Evolutionary conservation across 2,329 filamentous ascomycete species (phyloP).

Genomic region (Lachnellula hyalina): DNA sequence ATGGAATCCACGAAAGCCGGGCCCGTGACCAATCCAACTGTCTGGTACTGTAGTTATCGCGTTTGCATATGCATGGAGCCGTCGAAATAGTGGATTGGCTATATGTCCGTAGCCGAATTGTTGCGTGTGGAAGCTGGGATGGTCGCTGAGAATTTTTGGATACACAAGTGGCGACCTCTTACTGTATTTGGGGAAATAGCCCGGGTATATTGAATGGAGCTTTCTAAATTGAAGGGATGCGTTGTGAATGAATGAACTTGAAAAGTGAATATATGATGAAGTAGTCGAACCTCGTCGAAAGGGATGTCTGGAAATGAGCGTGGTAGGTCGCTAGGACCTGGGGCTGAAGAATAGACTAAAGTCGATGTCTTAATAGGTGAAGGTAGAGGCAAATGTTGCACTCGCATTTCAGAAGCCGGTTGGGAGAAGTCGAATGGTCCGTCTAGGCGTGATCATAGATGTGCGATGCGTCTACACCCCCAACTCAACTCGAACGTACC

Average conservation of each 20-base stretch:
- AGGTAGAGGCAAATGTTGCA: constrained; percentile 7
- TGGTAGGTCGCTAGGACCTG: constrained; percentile 29
- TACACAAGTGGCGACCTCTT: no score
- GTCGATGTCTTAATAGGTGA: constrained; percentile 18
- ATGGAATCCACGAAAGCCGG: constrained; percentile 8
- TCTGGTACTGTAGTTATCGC: constrained; percentile 19
- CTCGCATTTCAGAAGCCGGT: constrained; percentile 18
- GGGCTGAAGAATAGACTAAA: constrained; percentile 18
- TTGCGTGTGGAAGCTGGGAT: neutral
- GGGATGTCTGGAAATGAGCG: constrained; percentile 25
- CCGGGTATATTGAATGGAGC: no score
- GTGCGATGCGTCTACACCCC: neutral
- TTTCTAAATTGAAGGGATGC: no score
- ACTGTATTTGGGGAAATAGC: no score
- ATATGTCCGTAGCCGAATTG: constrained; percentile 15
- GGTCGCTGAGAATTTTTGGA: neutral
- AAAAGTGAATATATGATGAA: constrained; percentile 5
- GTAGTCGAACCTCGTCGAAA: constrained; percentile 19
- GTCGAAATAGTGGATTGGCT: constrained; percentile 14
- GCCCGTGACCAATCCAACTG: constrained; percentile 18
- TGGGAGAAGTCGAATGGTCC: constrained; percentile 8
- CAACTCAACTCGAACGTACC: neutral
- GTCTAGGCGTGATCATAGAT: neutral
- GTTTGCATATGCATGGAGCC: constrained; percentile 31
- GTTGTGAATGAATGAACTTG: neutral